Percentiles rank a stretch among this genome's conserved stretches.
Evolutionary conservation across 2,329 filamentous ascomycete genomes (phyloP).

Genomic region (Ophiocordyceps camponoti-leonardi): DNA sequence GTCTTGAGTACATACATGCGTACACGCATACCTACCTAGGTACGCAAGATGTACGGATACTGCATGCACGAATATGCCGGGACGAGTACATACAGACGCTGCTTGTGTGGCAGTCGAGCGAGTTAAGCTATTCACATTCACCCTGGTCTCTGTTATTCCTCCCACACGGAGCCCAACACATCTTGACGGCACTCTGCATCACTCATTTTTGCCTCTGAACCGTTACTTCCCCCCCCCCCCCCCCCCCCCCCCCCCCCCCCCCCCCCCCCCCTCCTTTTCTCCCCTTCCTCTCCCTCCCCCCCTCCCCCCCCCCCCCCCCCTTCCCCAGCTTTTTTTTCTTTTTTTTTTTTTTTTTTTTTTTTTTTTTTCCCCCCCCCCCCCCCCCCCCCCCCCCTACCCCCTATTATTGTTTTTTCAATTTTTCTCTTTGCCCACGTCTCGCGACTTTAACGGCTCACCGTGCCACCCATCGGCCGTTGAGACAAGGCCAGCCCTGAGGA

Average conservation of each 20-base stretch:
- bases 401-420: not conserved
- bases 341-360: too few relatives aligned
- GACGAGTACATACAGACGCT: not conserved
- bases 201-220: constrained; percentile 1
- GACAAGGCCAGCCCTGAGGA: not conserved
- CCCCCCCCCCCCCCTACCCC: too few relatives aligned
- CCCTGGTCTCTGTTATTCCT: constrained; percentile 2
- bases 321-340: too few relatives aligned
- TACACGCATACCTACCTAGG: too few relatives aligned
- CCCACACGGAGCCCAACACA: constrained; percentile 2
- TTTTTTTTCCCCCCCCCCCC: too few relatives aligned
- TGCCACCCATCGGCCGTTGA: constrained; percentile 1
- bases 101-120: not conserved
- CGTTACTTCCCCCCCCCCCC: not conserved
- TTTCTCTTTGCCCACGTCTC: not conserved
- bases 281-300: too few relatives aligned
- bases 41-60: too few relatives aligned
- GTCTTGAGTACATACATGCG: not conserved
- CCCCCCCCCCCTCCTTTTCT: too few relatives aligned
- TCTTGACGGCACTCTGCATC: constrained; percentile 1
- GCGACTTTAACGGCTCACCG: not conserved
- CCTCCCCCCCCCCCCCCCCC: too few relatives aligned
- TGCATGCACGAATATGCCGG: constrained; percentile 1
- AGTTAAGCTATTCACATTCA: constrained; percentile 1
- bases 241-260: too few relatives aligned